Conservation (phyloP, 208 protist genomes). For the Zelonia costaricensis region DNA sequence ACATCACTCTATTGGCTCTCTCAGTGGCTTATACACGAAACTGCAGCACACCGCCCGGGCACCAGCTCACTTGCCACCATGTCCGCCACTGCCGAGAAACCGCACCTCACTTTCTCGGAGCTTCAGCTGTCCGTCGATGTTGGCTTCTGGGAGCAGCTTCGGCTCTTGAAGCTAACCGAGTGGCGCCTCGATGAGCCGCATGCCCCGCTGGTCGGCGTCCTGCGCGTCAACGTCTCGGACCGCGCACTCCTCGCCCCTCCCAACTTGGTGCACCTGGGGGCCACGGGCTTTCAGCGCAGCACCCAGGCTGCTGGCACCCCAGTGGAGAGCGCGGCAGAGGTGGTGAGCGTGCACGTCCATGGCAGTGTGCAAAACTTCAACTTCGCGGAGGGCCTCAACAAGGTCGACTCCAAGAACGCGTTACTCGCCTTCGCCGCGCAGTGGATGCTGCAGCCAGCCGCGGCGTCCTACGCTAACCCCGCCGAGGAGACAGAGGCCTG, state of each 20-base stretch:
- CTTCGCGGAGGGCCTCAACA: conserved; percentile 17
- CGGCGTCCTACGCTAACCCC: conserved; percentile 1
- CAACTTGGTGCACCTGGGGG: conserved; percentile 38
- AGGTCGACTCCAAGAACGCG: conserved; percentile 12
- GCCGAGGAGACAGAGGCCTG: conserved; percentile 33
- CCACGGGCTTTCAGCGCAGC: conserved; percentile 24
- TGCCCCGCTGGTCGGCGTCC: conserved; percentile 28
- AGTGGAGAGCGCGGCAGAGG: background rate
- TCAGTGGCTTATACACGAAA: no score
- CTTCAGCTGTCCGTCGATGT: conserved; percentile 54
- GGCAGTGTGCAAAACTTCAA: conserved; percentile 32
- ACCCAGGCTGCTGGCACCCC: background rate
- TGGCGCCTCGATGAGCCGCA: conserved; percentile 58
- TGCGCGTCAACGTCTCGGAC: conserved; percentile 32
- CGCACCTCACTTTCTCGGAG: conserved; percentile 33
- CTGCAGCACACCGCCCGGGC: no score
- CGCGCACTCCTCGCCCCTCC: conserved; percentile 18
- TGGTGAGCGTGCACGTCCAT: conserved; percentile 26
- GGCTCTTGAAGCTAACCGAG: conserved; percentile 45
- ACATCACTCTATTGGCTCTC: no score
- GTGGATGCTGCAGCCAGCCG: conserved; percentile 6
- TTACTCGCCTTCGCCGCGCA: conserved; percentile 24
- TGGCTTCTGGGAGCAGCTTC: conserved; percentile 63
- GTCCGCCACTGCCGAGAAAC: background rate
- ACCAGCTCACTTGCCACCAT: background rate